These are phyloP conservation scores for Pyricularia pennisetigena DNA, from an alignment of 2,329 filamentous ascomycete genomes.

Conservation along the genomic window DNA sequence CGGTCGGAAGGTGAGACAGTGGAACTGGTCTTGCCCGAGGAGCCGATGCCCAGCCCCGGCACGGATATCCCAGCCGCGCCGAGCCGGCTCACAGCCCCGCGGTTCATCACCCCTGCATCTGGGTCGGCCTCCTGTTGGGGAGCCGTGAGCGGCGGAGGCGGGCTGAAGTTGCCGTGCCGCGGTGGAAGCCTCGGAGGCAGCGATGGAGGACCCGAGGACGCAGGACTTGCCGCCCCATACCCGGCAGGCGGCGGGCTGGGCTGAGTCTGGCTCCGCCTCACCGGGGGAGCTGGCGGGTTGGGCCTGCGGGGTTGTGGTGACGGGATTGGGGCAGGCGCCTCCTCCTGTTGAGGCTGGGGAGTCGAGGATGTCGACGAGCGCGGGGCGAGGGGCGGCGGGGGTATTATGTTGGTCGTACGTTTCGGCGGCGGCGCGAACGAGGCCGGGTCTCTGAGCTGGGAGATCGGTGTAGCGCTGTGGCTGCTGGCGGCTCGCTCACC, in stretches of 20 bases:
- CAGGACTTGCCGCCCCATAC: neutral
- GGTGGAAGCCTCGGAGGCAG: slow-evolving; percentile 65
- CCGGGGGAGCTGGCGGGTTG: slow-evolving; percentile 64
- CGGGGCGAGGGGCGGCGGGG: slow-evolving; percentile 9
- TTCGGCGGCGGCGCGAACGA: slow-evolving; percentile 76
- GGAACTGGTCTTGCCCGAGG: slow-evolving; percentile 8
- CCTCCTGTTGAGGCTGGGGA: slow-evolving; percentile 18
- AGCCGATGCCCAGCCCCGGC: slow-evolving; percentile 64
- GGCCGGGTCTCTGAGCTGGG: slow-evolving; percentile 62
- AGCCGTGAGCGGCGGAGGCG: slow-evolving; percentile 14
- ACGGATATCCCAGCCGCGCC: slow-evolving; percentile 69
- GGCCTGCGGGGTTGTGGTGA: slow-evolving; percentile 63
- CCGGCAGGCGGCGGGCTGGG: slow-evolving; percentile 7
- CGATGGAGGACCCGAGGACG: slow-evolving; percentile 32
- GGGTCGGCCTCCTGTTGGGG: slow-evolving; percentile 6
- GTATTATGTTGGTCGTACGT: slow-evolving; percentile 23
- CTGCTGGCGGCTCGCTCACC: neutral
- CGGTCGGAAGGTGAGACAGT: neutral
- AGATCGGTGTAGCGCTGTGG: slow-evolving; percentile 44
- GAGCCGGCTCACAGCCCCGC: slow-evolving; percentile 54
- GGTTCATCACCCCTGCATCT: slow-evolving; percentile 21
- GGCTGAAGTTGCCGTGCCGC: slow-evolving; percentile 32
- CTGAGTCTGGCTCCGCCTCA: slow-evolving; percentile 27
- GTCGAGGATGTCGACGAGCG: slow-evolving; percentile 6
- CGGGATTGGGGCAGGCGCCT: slow-evolving; percentile 45